Percentiles rank a stretch among this genome's conserved stretches.
These are phyloP conservation scores for Nepenthes gracilis DNA, from an alignment of 148 eudicot genomes.

Conservation along the genomic window DNA sequence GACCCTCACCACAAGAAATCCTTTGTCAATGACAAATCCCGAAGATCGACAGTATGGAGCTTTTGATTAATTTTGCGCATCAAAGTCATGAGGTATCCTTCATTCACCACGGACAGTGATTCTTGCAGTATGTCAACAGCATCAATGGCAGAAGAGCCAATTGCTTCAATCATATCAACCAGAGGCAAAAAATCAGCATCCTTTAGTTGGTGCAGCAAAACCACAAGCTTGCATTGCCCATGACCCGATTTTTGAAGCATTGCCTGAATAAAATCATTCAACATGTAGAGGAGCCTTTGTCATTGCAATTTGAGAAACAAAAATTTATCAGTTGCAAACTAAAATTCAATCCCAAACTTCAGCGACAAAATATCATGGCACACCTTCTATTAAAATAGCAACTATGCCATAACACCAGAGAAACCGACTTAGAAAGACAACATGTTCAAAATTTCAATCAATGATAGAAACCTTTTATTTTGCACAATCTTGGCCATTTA, in stretches of 20 bases:
- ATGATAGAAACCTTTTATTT: not conserved
- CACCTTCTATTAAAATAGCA: no score
- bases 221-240: constrained; percentile 19
- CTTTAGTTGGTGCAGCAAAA: constrained; percentile 31
- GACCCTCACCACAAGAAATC: constrained; percentile 38
- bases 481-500: not conserved
- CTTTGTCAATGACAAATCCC: constrained; percentile 30
- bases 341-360: not conserved
- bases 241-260: constrained; percentile 19
- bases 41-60: constrained; percentile 36
- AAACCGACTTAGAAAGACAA: no score
- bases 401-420: no score
- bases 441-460: no score
- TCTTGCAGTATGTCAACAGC: constrained; percentile 25
- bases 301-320: not conserved
- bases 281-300: not conserved
- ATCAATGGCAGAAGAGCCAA: constrained; percentile 20
- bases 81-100: constrained; percentile 33
- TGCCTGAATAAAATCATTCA: constrained; percentile 22
- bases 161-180: constrained; percentile 23
- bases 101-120: constrained; percentile 24
- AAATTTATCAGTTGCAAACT: not conserved
- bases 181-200: constrained; percentile 40
- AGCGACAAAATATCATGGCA: no score
- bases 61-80: constrained; percentile 30